Percentiles rank a stretch among this genome's conserved stretches.
phyloP scores from a whole-genome alignment of 2,329 filamentous ascomycete species.

The Microcyclospora tardicrescens region DNA sequence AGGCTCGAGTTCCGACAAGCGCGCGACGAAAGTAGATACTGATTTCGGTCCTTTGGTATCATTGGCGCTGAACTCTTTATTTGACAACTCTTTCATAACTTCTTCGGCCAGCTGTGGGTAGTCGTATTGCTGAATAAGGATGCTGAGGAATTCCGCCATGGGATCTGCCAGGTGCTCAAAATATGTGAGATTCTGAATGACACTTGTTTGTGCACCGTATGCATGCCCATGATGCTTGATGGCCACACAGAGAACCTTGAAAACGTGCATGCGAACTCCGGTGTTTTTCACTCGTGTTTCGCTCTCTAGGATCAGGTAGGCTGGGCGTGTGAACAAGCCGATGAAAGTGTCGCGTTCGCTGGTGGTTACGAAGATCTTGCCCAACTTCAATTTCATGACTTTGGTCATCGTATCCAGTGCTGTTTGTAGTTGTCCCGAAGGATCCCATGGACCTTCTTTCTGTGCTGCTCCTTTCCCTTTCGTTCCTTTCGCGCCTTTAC shows the following conservation, averaged over 20 bases:
- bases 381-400: slow-evolving; percentile 80
- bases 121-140: slow-evolving; percentile 92
- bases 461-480: slow-evolving; percentile 49
- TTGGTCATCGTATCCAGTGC: slow-evolving; percentile 93
- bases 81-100: slow-evolving; percentile 83
- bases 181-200: slow-evolving; percentile 94
- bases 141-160: slow-evolving; percentile 97
- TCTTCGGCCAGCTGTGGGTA: slow-evolving; percentile 92
- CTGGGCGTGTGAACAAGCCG: slow-evolving; percentile 76
- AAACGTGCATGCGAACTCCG: slow-evolving; percentile 86
- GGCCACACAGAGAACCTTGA: slow-evolving; percentile 91
- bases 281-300: slow-evolving; percentile 84
- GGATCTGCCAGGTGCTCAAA: slow-evolving; percentile 98
- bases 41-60: slow-evolving; percentile 93
- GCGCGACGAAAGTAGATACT: slow-evolving; percentile 84
- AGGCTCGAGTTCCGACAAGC: slow-evolving; percentile 82
- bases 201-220: slow-evolving; percentile 92
- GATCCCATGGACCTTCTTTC: slow-evolving; percentile 79
- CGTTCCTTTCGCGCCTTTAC: slow-evolving; percentile 59
- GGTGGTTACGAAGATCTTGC: slow-evolving; percentile 88
- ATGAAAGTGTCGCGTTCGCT: slow-evolving; percentile 95
- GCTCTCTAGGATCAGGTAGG: slow-evolving; percentile 88
- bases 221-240: slow-evolving; percentile 96
- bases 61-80: slow-evolving; percentile 96
- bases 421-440: slow-evolving; percentile 70